Evolutionary conservation across 192 early-diverging fungal genomes (phyloP).

Genomic region (Mortierella claussenii): DNA sequence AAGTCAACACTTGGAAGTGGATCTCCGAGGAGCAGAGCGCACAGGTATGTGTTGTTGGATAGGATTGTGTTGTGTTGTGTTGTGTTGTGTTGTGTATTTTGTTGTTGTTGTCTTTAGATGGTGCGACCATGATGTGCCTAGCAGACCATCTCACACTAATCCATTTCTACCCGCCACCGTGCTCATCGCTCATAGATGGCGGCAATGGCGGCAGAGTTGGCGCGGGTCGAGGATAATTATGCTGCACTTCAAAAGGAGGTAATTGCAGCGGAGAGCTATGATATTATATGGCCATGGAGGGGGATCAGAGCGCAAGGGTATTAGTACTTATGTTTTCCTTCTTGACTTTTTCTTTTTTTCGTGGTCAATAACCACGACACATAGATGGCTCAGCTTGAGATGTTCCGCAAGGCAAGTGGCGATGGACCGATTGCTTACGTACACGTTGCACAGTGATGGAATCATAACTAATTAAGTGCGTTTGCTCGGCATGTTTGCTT

Average conservation of each 20-base stretch:
- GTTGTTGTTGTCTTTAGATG: neutral
- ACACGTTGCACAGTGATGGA: no score
- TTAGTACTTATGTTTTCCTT: no score
- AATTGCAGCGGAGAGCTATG: neutral
- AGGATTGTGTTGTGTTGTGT: no score
- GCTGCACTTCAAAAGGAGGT: constrained; percentile 41
- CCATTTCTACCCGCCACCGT: neutral
- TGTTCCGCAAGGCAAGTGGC: constrained; percentile 35
- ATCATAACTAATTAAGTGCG: no score
- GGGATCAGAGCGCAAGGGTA: neutral
- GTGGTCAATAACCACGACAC: neutral
- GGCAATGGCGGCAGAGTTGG: constrained; percentile 28
- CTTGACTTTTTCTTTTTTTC: no score
- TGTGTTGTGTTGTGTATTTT: no score
- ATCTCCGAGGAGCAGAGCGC: constrained; percentile 43
- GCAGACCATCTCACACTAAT: neutral
- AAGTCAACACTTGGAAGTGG: constrained; percentile 46
- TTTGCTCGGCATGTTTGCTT: no score
- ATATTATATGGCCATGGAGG: neutral
- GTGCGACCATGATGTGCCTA: neutral
- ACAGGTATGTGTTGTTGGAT: constrained; percentile 16
- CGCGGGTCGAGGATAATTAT: constrained; percentile 27
- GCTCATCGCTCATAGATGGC: constrained; percentile 13
- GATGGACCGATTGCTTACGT: neutral
- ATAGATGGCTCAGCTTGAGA: constrained; percentile 47